These are phyloP conservation scores for Oryza glumipatula DNA, from an alignment of 176 grass and related monocot species.

Conservation along the genomic window DNA sequence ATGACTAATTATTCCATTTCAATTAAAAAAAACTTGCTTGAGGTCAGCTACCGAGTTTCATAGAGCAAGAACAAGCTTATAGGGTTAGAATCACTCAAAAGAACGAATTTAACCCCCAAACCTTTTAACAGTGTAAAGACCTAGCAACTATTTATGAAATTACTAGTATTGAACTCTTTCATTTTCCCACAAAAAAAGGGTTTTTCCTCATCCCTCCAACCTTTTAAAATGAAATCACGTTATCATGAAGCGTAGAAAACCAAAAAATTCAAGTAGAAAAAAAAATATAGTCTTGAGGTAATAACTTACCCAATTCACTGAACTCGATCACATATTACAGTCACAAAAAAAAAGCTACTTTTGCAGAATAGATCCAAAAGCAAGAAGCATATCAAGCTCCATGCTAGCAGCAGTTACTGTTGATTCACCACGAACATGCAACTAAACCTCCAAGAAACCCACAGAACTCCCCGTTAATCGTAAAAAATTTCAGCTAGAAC, in stretches of 20 bases:
- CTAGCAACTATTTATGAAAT: constrained; percentile 11
- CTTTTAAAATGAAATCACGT: not conserved
- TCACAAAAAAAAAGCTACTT: not conserved
- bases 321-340: not conserved
- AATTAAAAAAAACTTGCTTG: too few species aligned
- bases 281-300: not conserved
- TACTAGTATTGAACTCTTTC: not conserved
- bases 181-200: not conserved
- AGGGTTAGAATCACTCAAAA: not conserved
- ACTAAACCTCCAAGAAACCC: not conserved
- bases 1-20: not conserved
- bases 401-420: not conserved
- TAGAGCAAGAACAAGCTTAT: not conserved
- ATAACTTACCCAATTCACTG: not conserved
- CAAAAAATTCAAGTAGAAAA: constrained; percentile 5
- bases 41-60: not conserved
- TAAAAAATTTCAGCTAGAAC: constrained; percentile 4
- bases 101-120: not conserved
- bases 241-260: not conserved
- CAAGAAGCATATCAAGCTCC: not conserved
- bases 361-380: constrained; percentile 40
- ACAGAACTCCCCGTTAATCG: not conserved
- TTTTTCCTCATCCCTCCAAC: not conserved
- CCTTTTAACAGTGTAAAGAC: too few species aligned
- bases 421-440: not conserved